A percentile compares a stretch with the other conserved stretches of the same genome.
Conservation (phyloP, 2,329 filamentous ascomycete species). For the Volutella citrinella region DNA sequence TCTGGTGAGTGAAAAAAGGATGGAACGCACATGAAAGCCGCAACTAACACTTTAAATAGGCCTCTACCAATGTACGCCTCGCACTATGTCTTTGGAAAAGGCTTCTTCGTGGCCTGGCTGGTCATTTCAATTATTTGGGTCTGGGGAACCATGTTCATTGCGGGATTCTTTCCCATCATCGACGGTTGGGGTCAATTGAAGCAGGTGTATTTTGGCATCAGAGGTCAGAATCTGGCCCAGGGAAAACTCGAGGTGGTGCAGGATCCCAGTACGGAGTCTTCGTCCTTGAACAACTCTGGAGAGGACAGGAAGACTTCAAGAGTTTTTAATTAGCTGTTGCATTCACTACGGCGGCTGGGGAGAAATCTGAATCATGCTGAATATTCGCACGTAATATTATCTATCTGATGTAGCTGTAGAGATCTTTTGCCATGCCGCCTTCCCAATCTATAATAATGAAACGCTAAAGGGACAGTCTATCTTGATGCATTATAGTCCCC, state of each 20-base stretch:
- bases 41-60: conserved; percentile 15
- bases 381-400: too few species aligned
- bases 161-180: conserved; percentile 47
- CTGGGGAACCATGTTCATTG: conserved; percentile 48
- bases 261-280: neutral
- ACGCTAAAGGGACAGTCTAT: too few species aligned
- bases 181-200: conserved; percentile 37
- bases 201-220: conserved; percentile 14
- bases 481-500: too few species aligned
- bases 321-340: too few species aligned
- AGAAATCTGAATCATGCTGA: too few species aligned
- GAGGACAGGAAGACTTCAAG: too few species aligned
- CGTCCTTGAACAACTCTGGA: too few species aligned
- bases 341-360: too few species aligned
- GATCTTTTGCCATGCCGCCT: too few species aligned
- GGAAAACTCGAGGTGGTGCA: neutral
- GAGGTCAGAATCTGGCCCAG: neutral
- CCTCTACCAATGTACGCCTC: conserved; percentile 54
- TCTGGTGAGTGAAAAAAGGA: conserved; percentile 37
- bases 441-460: too few species aligned
- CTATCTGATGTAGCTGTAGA: too few species aligned
- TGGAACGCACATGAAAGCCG: fast-evolving
- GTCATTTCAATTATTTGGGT: conserved; percentile 51
- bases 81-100: conserved; percentile 45
- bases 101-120: conserved; percentile 50